A percentile compares a stretch with the other conserved stretches of the same genome.
Conservation (phyloP, 495 filamentous ascomycete species). For the Aspergillus sclerotioniger region DNA sequence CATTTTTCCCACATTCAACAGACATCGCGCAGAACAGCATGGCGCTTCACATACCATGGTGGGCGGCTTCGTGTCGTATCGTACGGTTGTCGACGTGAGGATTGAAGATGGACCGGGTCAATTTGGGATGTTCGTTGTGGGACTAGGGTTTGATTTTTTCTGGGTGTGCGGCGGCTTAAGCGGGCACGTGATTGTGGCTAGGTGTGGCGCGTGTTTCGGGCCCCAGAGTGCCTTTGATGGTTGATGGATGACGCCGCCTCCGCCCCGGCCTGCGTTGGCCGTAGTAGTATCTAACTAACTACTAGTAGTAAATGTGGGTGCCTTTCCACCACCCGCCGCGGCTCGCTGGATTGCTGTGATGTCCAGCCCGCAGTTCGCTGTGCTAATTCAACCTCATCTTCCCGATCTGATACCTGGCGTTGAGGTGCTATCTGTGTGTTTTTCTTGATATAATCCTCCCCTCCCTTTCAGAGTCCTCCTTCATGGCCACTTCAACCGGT, state of each 20-base stretch:
- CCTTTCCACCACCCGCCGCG: no score
- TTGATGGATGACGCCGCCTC: neutral
- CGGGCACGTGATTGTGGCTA: constrained; percentile 32
- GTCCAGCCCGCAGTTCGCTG: no score
- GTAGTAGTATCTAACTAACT: no score
- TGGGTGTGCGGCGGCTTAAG: constrained; percentile 34
- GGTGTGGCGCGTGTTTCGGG: neutral
- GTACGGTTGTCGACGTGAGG: constrained; percentile 49
- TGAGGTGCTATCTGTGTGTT: no score
- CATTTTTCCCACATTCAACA: neutral
- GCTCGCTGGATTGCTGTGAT: no score
- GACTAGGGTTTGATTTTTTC: constrained; percentile 51
- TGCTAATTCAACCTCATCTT: no score
- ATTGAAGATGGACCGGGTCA: constrained; percentile 50
- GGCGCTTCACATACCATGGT: constrained; percentile 45
- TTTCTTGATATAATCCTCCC: no score
- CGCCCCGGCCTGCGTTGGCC: neutral
- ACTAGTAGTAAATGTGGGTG: no score
- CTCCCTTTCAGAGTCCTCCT: no score
- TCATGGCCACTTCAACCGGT: constrained; percentile 72
- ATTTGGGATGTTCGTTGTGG: constrained; percentile 50
- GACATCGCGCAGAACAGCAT: neutral
- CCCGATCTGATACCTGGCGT: no score
- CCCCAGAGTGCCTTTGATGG: no score
- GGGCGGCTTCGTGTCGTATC: constrained; percentile 46